Base-by-base conservation (phyloP, 768 basidiomycete genomes). In the Kwoniella bestiolae region DNA sequence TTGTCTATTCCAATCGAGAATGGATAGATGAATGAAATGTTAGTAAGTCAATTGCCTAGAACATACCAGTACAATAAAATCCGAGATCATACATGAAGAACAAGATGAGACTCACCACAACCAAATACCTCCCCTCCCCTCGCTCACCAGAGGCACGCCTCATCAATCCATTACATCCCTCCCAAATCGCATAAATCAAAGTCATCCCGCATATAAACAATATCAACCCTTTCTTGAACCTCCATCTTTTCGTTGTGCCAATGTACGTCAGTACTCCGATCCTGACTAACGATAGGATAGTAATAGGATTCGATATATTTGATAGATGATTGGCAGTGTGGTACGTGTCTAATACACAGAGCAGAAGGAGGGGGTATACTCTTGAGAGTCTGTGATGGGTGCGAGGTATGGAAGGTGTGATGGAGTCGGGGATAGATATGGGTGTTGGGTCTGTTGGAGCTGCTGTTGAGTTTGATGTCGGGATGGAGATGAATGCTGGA, bases 171-270 rank as follows among this genome's bases (percentile, higher is more conserved):
- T 44, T 50, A 56, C 73, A 77, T 44, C 63, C 56, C 38, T 66
- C 60, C 76, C 76, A 77, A 8, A 77, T 71, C 4, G 45, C 64
- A 21, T 49, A 58, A 2, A 65, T 60, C 7, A 77, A 25, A 2
- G 59, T 66, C 3, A 71, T 25, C 9, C 71, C 76, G 31, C 56
- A 45, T 0, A 58, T 31, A 3, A 56, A 61, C 3, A 62, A 66
- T 11, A 75, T 55, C 65, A 65, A 75, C 0, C 69, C 66, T 6
- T 71, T 70, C 45, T 72, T 50, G 12, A 29, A 51, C 34, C 69
- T 67, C 76, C 76, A 77, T 55, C 67, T 61, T 32, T n/a, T 67
- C 44, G 53, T 64, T 5, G 41, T 55, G 3, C 69, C 71, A 3
- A 72, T 56, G 5, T 57, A 56, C 12, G 50, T 29, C 16, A 77